Base-by-base conservation (phyloP, 2,329 filamentous ascomycete species). In the Akanthomyces muscarius region DNA sequence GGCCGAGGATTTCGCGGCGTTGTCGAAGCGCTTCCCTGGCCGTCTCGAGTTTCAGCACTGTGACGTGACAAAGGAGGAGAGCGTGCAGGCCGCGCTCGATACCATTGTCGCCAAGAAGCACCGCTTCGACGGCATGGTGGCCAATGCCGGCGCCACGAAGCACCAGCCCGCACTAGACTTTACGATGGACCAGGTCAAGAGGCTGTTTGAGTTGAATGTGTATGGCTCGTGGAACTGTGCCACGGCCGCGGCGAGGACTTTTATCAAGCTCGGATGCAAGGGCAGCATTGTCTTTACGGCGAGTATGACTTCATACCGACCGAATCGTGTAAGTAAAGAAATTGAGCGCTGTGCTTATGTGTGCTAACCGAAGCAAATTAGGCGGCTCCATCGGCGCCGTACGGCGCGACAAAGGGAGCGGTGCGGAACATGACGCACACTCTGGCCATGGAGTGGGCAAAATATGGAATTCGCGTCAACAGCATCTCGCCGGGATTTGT, bases 341-440 rank as follows among this genome's bases (percentile, higher is more conserved):
- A 1, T 21, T 21, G 21, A 21, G 21, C 21, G 21, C 21, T 21
- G 21, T 21, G 21, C 21, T 21, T 21, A 25, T 48, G 4, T 42
- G 38, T 13, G 21, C 36, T 55, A 13, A 55, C 16, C 1, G n/a
- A 25, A 30, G 42, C 1, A 3, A 13, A 5, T 5, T 0, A 66
- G 59, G 81, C 80, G 16, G 81, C 78, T 11, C 82, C 81, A 2
- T 83, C 80, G 5, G 81, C 81, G 0, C 77, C 79, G 0, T 81
- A 81, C 51, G 76, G 77, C 44, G 77, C 72, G 18, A 78, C 76
- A 58, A 81, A 81, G 69, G 79, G 74, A 23, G 79, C 76, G 18
- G 71, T 76, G 18, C 71, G 73, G 28, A 76, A 76, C 67, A 76
- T 77, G 71, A 71, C 73, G 18, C 74, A 76, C 63, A 76, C 75